Evolutionary conservation across 371 early-diverging fungal species (phyloP).

Genomic region (Saksenaea vasiformis): DNA sequence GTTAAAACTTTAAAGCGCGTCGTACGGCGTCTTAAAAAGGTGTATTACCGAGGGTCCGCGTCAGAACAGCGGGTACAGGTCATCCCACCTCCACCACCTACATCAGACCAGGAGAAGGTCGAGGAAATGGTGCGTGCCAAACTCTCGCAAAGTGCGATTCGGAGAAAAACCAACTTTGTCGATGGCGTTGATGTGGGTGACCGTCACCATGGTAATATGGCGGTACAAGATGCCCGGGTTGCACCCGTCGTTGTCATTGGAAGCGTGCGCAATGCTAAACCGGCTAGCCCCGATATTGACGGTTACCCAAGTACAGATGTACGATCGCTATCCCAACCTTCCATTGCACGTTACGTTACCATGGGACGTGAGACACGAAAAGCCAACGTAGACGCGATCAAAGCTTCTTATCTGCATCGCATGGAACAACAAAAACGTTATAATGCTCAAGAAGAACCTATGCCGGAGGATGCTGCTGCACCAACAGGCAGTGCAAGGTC

Average conservation of each 20-base stretch:
- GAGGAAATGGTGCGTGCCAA: conserved; percentile 34
- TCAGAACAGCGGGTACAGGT: conserved; percentile 30
- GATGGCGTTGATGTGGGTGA: conserved; percentile 26
- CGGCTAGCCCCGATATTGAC: neutral
- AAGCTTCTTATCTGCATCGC: conserved; percentile 9
- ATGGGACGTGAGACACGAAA: conserved; percentile 1
- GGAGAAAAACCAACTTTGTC: conserved; percentile 21
- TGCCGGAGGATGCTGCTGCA: neutral
- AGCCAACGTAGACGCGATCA: neutral
- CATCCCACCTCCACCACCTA: conserved; percentile 35
- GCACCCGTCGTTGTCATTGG: conserved; percentile 39
- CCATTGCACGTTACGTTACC: conserved; percentile 8
- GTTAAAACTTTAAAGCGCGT: conserved; percentile 56
- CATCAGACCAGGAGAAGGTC: conserved; percentile 30
- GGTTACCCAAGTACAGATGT: neutral
- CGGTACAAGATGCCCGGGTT: conserved; percentile 22
- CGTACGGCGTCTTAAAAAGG: conserved; percentile 45
- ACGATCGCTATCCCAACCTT: conserved; percentile 6
- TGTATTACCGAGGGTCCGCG: conserved; percentile 34
- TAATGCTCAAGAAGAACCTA: conserved; percentile 12
- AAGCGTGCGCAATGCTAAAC: conserved; percentile 12
- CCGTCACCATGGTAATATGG: conserved; percentile 29
- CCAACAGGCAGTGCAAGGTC: neutral
- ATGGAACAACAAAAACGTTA: conserved; percentile 10
- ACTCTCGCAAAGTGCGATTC: conserved; percentile 26